Conservation (phyloP, 768 basidiomycete genomes). For the Bullera alba region DNA sequence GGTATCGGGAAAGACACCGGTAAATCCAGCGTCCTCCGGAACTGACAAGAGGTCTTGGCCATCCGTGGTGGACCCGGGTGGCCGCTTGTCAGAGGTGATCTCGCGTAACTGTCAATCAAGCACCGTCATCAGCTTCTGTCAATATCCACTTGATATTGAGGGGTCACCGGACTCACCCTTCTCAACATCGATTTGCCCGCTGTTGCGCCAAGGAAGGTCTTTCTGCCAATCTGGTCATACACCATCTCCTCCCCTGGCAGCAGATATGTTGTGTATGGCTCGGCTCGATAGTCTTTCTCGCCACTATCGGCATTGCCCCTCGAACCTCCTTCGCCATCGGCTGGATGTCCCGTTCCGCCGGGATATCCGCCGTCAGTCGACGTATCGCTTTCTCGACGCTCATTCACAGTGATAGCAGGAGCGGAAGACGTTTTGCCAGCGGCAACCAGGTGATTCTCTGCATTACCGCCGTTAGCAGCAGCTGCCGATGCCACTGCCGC, state of each 20-base stretch:
- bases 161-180: conserved; percentile 21
- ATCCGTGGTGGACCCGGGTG: background rate
- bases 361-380: background rate
- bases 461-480: too few species aligned
- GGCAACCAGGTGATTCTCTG: too few species aligned
- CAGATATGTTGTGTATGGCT: conserved; percentile 26
- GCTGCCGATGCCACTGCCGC: conserved; percentile 28
- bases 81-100: conserved; percentile 19
- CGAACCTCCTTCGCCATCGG: background rate
- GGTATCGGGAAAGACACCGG: conserved; percentile 41
- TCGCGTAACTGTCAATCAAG: conserved; percentile 20
- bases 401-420: too few species aligned
- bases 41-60: conserved; percentile 28
- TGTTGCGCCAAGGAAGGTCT: conserved; percentile 31
- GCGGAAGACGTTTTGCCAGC: too few species aligned
- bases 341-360: background rate
- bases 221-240: conserved; percentile 23
- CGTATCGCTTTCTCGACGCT: background rate
- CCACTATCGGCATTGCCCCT: background rate
- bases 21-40: conserved; percentile 39
- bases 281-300: conserved; percentile 20
- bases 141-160: background rate
- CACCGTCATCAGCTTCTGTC: background rate
- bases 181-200: conserved; percentile 37
- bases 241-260: conserved; percentile 39